Evolutionary conservation across 768 basidiomycete genomes (phyloP), one percentile per base, ranked within the genome.

Genomic region (Pseudohyphozyma bogoriensis): DNA sequence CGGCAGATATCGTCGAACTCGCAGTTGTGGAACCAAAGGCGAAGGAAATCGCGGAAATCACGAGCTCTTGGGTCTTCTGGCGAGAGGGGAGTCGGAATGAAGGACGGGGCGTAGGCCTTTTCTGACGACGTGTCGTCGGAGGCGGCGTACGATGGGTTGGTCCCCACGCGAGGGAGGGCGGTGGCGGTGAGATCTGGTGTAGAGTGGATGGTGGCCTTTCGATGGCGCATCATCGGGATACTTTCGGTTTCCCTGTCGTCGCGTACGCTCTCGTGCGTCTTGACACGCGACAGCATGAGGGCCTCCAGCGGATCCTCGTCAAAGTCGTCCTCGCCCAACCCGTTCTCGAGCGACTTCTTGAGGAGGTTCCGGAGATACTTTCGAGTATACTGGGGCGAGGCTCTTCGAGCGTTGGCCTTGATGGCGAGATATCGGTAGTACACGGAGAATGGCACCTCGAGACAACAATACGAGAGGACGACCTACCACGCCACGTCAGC

Each of bases 321-420:
- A 16, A 44, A n/a, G 16, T 46, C 33, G 26, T 47, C 55, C 22
- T 29, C 32, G 22, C 51, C 59, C 37, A 68, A 35, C 3, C 69
- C 69, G 56, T 68, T 67, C 58, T 67, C 68, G 42, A 70, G 58
- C 7, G 51, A 44, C n/a, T 62, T 42, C n/a, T 61, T 57, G 36
- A 70, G 54, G 12, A 68, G 46, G 6, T 40, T 44, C 16, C 65
- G 58, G 20, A 70, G 55, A n/a, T n/a, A n/a, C n/a, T n/a, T n/a
- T n/a, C n/a, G n/a, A n/a, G n/a, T n/a, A n/a, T n/a, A n/a, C 2
- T 52, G 45, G 0, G 63, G 61, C 8, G 60, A 33, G 13, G 24
- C 16, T 3, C 68, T 45, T 8, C 60, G 39, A 10, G 22, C 26
- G 44, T 70, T 62, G 15, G 60, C 60, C 5, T 32, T 24, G 46